Base-by-base conservation (phyloP, 495 filamentous ascomycete genomes). In the Lasiosphaeria hispida region DNA sequence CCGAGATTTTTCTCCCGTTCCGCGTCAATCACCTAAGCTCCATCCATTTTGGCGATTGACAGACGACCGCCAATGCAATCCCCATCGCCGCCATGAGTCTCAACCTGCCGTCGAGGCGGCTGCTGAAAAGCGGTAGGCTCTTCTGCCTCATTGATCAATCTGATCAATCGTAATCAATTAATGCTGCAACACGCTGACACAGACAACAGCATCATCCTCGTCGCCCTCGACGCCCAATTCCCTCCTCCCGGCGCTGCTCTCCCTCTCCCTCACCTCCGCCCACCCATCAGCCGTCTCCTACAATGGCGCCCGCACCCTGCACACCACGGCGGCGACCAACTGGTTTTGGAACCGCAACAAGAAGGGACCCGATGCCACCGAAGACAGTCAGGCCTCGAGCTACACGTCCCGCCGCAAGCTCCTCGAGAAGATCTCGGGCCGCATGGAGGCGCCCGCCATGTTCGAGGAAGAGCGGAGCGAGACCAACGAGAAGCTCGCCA, bases 381-480 rank as follows among this genome's bases (percentile, higher is more conserved):
- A 74, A 10, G 63, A 71, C 57, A 62, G 59, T 53, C 41, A 65
- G 55, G 5, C 23, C 23, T 30, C 23, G 23, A 30, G 23, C 23
- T 30, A 2, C 23, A 30, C 23, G 23, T 30, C 23, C 23, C 23
- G 23, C 23, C 23, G 23, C 23, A 67, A 70, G 42, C 62, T 77
- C 7, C 13, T 57, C 50, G 41, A 68, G 42, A 55, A 67, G 66
- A 53, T 74, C 49, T 23, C 48, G 10, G 51, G 59, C 38, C 65
- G 65, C n/a, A 62, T 71, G 36, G 62, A 69, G 45, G 70, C 67
- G 10, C 44, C 75, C 45, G 85, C 84, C 64, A 87, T 91, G 69
- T 87, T 91, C 74, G 77, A 83, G 35, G 75, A 80, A 55, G 78
- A 80, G 34, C 23, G 23, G 23, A 5, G 2, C 23, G 23, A 30